phyloP scores from a whole-genome alignment of 495 filamentous ascomycete genomes.

The Entonaema liquescens region DNA sequence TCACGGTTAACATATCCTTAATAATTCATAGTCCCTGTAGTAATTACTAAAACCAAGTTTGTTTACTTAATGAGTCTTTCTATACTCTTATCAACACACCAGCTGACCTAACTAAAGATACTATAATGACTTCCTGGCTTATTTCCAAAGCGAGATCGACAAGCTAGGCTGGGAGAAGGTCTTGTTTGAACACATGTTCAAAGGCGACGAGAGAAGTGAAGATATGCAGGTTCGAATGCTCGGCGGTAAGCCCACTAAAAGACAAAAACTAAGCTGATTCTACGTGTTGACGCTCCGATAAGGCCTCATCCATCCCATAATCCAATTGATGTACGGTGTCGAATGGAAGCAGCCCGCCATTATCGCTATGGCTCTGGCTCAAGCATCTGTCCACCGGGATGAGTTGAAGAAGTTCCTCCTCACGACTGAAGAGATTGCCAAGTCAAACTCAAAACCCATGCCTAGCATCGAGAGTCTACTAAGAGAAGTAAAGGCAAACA shows the following conservation, averaged over 20 bases:
- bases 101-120: slow-evolving; percentile 57
- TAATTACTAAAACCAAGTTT: background rate
- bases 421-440: slow-evolving; percentile 61
- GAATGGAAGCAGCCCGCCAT: slow-evolving; percentile 84
- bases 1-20: background rate
- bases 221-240: slow-evolving; percentile 67
- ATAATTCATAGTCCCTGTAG: background rate
- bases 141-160: slow-evolving; percentile 77
- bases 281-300: slow-evolving; percentile 40
- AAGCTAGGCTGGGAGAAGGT: slow-evolving; percentile 65
- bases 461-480: slow-evolving; percentile 67
- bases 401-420: slow-evolving; percentile 62
- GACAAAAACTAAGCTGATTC: slow-evolving; percentile 1
- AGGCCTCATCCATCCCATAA: slow-evolving; percentile 82
- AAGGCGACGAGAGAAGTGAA: slow-evolving; percentile 66
- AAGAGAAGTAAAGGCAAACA: slow-evolving; percentile 63
- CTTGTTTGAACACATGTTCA: slow-evolving; percentile 72
- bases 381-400: slow-evolving; percentile 70
- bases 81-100: background rate
- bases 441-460: slow-evolving; percentile 37
- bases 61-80: background rate
- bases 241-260: slow-evolving; percentile 53
- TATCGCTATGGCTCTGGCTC: slow-evolving; percentile 80
- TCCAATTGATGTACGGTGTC: slow-evolving; percentile 84
- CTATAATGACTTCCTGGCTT: slow-evolving; percentile 74